Base-by-base conservation (phyloP, 495 filamentous ascomycete species). In the Annulohypoxylon maeteangense region DNA sequence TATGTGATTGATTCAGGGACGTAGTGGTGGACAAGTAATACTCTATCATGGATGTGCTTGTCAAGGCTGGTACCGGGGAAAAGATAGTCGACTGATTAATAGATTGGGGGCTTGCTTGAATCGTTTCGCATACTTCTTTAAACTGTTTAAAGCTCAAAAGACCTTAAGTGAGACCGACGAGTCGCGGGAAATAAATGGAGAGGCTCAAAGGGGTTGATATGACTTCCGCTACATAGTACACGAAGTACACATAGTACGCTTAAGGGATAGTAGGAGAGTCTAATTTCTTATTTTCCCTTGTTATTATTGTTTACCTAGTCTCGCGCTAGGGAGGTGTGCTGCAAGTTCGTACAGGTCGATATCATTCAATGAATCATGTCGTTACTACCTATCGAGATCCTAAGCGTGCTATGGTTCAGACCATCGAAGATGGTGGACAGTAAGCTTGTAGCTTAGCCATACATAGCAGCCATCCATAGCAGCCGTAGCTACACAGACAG, bases 21-120 rank as follows among this genome's bases (percentile, higher is more conserved):
- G 42, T 2, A 29, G 27, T 29, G 6, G 8, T 54, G 57, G 42
- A 32, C 14, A 50, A 29, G 36, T 32, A 29, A 27, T 32, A 29
- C 48, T 70, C 44, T 25, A 42, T 31, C 60, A 64, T 47, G 53
- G 60, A 59, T 64, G 7, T 60, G 67, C 60, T 45, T 66, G 55
- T 23, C 18, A 54, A 23, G 32, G 25, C 22, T 44, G 40, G 47
- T 38, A 12, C 55, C n/a, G 51, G 18, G 25, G 4, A 40, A 61
- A n/a, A 66, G 25, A 62, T 25, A 50, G 32, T 71, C 23, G 31
- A 36, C 62, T 67, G 45, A 67, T 63, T 71, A 62, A 54, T 63
- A 61, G 40, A 51, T 57, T 62, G 44, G 54, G 69, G 63, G 29
- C 59, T 54, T 67, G 23, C 29, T 67, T 42, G 54, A 67, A 54